These are phyloP conservation scores for Chloris gayana DNA, from an alignment of 176 grass and related monocot species.

Conservation along the genomic window DNA sequence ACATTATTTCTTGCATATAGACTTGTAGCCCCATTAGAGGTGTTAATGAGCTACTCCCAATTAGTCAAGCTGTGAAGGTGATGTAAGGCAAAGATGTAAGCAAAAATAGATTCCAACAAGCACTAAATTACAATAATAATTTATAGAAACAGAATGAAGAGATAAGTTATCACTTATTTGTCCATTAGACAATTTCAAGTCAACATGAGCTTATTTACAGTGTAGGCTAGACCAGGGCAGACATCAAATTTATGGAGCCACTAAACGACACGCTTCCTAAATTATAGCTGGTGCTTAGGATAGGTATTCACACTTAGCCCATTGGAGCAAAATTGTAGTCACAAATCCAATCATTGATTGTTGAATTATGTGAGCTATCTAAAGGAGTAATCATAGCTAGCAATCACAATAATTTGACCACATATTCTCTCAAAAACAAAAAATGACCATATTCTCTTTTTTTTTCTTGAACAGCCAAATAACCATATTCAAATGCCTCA, in stretches of 20 bases:
- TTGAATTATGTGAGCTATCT: neutral
- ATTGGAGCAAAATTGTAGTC: neutral
- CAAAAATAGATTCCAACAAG: neutral
- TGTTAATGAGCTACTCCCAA: neutral
- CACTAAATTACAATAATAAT: neutral
- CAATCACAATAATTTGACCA: neutral
- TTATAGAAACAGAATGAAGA: neutral
- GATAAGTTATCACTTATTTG: neutral
- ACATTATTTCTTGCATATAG: neutral
- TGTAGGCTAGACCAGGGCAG: neutral
- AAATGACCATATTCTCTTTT: neutral
- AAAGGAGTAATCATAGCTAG: neutral
- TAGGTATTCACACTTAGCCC: neutral
- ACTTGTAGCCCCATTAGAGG: neutral
- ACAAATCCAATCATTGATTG: neutral
- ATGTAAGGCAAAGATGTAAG: constrained; percentile 7
- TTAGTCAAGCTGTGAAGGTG: constrained; percentile 3
- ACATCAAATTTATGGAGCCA: neutral
- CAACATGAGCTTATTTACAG: neutral
- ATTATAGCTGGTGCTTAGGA: neutral
- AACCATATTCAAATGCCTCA: neutral
- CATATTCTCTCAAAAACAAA: neutral
- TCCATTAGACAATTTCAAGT: neutral
- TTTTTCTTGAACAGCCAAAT: no score
- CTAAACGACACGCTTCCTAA: neutral